Evolutionary conservation across 805 yeast genomes (phyloP), one percentile per base, ranked within the genome.

Genomic region (Nakazawaea ernobii): DNA sequence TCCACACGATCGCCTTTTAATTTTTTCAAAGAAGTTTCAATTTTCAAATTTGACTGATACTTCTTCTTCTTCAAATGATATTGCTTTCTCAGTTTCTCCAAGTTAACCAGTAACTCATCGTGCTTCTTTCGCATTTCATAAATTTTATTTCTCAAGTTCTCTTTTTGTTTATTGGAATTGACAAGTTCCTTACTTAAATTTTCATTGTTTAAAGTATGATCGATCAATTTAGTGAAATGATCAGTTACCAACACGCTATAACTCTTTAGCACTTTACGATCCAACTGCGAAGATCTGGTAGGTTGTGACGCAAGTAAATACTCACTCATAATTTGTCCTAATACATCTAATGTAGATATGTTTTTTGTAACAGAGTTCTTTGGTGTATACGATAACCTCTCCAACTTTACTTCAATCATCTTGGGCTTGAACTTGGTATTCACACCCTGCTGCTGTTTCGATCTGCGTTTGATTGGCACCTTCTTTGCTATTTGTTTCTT

Each of bases 141-240:
- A 4, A 71, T 59, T 10, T 59, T 48, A 6, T 42, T 30, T 37
- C 75, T 54, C 11, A 62, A 46, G 2, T 57, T 55, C 32, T 59
- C 57, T 49, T 69, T 69, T 13, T 57, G 55, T 10, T 43, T 42
- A 43, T 60, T 65, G 5, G 61, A 51, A 20, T 57, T 59, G 8
- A 55, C 49, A 20, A 70, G 52, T 33, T 67, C 63, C 26, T 55
- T 54, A 10, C 56, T 43, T n/a, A 67, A 52, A 20, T 60, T 52
- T 38, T 68, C 63, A 52, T 67, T 70, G 1, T 64, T 55, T 37
- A 71, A 48, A 45, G 63, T 60, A 6, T 65, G 45, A 52, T 71
- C 75, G 30, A 70, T 55, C 26, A 68, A 51, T 10, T 57, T 55
- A 2, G 53, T 53, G 38, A 70, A 62, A 57, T 66, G 64, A 2